A percentile compares a stretch with the other conserved stretches of the same genome.
Conservation (phyloP, 331 rosid genomes). For the Spiraea crenata region DNA sequence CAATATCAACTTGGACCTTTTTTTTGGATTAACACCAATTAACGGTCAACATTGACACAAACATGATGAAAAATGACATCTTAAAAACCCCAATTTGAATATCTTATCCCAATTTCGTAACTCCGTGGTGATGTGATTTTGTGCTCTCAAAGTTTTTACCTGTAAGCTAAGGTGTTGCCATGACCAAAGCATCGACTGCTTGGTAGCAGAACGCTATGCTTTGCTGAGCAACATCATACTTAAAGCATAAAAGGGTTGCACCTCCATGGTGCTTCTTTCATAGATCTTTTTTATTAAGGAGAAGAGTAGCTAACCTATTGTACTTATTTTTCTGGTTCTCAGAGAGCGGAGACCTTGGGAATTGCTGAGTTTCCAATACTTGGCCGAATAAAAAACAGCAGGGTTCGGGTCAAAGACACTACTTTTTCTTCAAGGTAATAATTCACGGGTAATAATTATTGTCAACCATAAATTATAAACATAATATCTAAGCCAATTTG, state of each 20-base stretch:
- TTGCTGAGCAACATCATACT: not conserved
- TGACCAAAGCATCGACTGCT: not conserved
- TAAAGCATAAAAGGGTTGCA: not conserved
- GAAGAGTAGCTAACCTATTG: not conserved
- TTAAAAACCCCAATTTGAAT: not conserved
- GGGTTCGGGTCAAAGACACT: conserved; percentile 91
- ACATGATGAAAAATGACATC: no score
- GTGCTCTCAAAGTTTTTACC: not conserved
- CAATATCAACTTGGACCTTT: not conserved
- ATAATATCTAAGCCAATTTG: not conserved
- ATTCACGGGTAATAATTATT: not conserved
- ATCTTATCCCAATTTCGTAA: not conserved
- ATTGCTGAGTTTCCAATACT: conserved; percentile 85
- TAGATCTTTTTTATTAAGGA: not conserved
- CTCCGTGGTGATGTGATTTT: not conserved
- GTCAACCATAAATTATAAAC: no score
- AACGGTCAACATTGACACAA: no score
- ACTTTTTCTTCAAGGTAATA: conserved; percentile 93
- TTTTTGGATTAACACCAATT: not conserved
- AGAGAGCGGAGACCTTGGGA: conserved; percentile 82
- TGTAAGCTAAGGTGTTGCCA: not conserved
- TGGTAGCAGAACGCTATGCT: not conserved
- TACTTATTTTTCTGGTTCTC: conserved; percentile 24
- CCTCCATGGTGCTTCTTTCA: conserved; percentile 2
- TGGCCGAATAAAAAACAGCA: conserved; percentile 82